Base-by-base conservation (phyloP, 1,284 basidiomycete species). In the Ceratobasidium sp. region DNA sequence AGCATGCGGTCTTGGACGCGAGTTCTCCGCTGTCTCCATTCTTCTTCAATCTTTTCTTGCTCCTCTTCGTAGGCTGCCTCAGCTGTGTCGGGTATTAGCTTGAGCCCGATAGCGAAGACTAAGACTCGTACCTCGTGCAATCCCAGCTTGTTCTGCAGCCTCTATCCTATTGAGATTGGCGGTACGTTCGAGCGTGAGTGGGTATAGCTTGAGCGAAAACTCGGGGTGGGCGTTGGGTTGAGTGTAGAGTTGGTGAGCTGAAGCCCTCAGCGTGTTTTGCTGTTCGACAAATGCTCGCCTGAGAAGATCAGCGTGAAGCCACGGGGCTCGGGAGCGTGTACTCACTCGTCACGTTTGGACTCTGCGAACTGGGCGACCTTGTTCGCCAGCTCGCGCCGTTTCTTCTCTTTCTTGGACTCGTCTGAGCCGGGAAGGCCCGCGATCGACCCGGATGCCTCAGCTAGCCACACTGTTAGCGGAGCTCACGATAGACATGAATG, bases 311-410 rank as follows among this genome's bases (percentile, higher is more conserved):
- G 77, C 67, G 42, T 64, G 64, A 56, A 62, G 56, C 54, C 33
- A 66, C 33, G 89, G 90, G 82, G 17, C 78, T 81, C 50, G 62
- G 78, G 76, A 81, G 59, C 78, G 66, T 40, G 59, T 5, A 88
- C 91, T 83, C 83, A 93, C 92, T 93, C 91, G 82, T 93, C 92
- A 81, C 91, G 87, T 78, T 91, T 87, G 83, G 94, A 91, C 81
- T 83, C 87, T 85, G 92, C 88, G 81, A 94, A 92, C 5, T 75
- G 73, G 20, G 66, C 67, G 38, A 92, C 83, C 84, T 90, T 91
- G 69, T 90, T 89, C n/a, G 89, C 87, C 40, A 91, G 83, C 78
- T 93, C 92, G 82, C 90, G 91, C 80, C 90, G 86, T 83, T 89
- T 89, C 86, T 89, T 91, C 73, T 91, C 90, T 81, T 88, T 88